Evolutionary conservation across 495 filamentous ascomycete species (phyloP).

Genomic region (Penicillium longicatenatum): DNA sequence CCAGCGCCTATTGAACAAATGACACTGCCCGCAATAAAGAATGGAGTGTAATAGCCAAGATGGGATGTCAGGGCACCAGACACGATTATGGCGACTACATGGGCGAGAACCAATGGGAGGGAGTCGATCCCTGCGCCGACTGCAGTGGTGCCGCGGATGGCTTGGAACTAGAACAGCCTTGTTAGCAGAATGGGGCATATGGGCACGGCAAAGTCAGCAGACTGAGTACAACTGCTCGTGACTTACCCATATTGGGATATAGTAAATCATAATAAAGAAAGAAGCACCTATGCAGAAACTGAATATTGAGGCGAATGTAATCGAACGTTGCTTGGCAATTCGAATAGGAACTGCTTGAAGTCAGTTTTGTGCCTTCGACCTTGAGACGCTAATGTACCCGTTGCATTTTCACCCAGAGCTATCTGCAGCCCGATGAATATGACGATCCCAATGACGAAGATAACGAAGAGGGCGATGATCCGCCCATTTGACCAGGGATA

Average conservation of each 20-base stretch:
- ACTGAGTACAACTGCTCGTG: background rate
- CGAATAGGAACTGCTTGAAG: conserved; percentile 28
- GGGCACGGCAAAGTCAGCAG: background rate
- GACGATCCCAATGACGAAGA: conserved; percentile 12
- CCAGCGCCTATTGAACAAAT: conserved; percentile 36
- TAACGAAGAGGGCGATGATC: conserved; percentile 41
- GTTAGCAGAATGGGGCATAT: too few species aligned
- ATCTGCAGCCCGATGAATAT: background rate
- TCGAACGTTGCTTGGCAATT: conserved; percentile 34
- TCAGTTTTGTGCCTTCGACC: background rate
- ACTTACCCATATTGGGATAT: conserved; percentile 61
- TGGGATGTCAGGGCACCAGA: conserved; percentile 8
- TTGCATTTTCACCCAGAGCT: background rate
- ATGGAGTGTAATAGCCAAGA: conserved; percentile 45
- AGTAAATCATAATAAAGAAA: conserved; percentile 50
- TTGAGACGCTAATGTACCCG: background rate
- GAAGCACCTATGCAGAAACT: conserved; percentile 13
- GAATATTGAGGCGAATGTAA: conserved; percentile 16
- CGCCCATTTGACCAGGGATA: conserved; percentile 38
- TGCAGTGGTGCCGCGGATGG: conserved; percentile 30
- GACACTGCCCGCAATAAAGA: conserved; percentile 29
- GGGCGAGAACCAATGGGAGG: conserved; percentile 8
- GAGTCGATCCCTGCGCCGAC: conserved; percentile 32
- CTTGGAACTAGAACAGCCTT: conserved; percentile 43
- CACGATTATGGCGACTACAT: conserved; percentile 25